Evolutionary conservation across 768 basidiomycete genomes (phyloP).

Genomic region (Pleurotus ostreatus): DNA sequence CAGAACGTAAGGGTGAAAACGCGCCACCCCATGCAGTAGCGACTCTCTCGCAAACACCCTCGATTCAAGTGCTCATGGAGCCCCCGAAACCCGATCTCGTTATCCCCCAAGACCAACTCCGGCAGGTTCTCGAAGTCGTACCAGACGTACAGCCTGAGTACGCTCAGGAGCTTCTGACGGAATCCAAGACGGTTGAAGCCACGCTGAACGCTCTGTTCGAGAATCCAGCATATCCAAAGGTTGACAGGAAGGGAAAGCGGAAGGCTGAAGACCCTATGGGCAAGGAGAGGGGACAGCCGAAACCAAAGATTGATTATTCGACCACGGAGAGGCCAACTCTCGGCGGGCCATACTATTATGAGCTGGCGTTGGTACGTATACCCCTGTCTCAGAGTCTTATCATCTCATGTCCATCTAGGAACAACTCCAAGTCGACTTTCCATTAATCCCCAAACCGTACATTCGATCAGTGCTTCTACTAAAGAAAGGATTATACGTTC

Average conservation of each 20-base stretch:
- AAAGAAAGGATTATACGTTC: slow-evolving; percentile 55
- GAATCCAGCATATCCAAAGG: slow-evolving; percentile 53
- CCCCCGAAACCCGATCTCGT: slow-evolving; percentile 17
- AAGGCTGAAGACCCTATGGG: slow-evolving; percentile 28
- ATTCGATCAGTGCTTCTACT: slow-evolving; percentile 39
- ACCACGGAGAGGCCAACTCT: slow-evolving; percentile 38
- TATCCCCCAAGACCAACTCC: slow-evolving; percentile 26
- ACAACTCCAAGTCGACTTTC: slow-evolving; percentile 54
- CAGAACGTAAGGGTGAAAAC: slow-evolving; percentile 7
- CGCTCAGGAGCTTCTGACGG: slow-evolving; percentile 41
- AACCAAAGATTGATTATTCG: slow-evolving; percentile 51
- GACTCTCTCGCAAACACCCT: slow-evolving; percentile 2
- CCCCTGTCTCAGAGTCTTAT: slow-evolving; percentile 4
- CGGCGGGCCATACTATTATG: slow-evolving; percentile 42
- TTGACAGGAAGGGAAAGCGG: slow-evolving; percentile 32
- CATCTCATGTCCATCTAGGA: slow-evolving; percentile 28
- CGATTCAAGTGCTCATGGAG: background rate
- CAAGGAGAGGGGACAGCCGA: slow-evolving; percentile 22
- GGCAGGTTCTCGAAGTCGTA: slow-evolving; percentile 61
- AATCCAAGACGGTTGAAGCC: slow-evolving; percentile 43
- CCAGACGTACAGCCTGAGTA: slow-evolving; percentile 66
- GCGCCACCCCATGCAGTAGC: background rate
- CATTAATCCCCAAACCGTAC: slow-evolving; percentile 50
- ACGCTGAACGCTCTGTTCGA: slow-evolving; percentile 65
- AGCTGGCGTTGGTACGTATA: slow-evolving; percentile 47